Conservation (phyloP, 768 basidiomycete genomes). For the Tylopilus intermedius region DNA sequence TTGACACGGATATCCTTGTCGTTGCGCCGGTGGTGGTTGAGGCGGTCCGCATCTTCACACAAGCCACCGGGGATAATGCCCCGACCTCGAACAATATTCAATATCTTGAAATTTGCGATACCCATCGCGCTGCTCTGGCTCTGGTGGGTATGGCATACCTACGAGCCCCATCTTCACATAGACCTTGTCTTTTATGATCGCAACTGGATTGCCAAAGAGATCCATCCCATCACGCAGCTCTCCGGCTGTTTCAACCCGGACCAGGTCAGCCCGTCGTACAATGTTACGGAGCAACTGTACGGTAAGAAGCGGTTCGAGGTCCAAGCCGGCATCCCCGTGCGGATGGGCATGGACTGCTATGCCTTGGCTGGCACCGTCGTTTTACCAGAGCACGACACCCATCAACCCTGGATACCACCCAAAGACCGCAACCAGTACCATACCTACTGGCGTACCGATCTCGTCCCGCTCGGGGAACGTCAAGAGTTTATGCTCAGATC, state of each 20-base stretch:
- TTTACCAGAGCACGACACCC: constrained; percentile 8
- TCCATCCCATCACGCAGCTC: constrained; percentile 59
- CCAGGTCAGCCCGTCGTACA: constrained; percentile 61
- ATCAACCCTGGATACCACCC: constrained; percentile 24
- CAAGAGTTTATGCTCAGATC: constrained; percentile 90
- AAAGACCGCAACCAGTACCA: constrained; percentile 67
- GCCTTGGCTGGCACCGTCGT: constrained; percentile 82
- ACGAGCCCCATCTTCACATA: constrained; percentile 68
- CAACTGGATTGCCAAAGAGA: constrained; percentile 67
- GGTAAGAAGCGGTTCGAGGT: constrained; percentile 65
- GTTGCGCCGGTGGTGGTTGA: constrained; percentile 9
- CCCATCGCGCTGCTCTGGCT: constrained; percentile 26
- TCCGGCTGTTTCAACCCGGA: constrained; percentile 69
- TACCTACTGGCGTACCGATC: constrained; percentile 91
- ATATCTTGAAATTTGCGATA: constrained; percentile 41
- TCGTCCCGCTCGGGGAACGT: constrained; percentile 68
- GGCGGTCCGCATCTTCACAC: neutral
- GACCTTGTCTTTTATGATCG: constrained; percentile 78
- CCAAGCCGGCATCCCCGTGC: constrained; percentile 75
- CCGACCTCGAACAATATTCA: constrained; percentile 33
- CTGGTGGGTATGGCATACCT: constrained; percentile 45
- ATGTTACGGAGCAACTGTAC: constrained; percentile 57
- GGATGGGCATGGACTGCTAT: constrained; percentile 85
- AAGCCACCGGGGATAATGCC: neutral
- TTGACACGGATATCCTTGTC: neutral